A percentile compares a stretch with the other conserved stretches of the same genome.
phyloP scores from a whole-genome alignment of 495 filamentous ascomycete genomes.

The Mycothermus thermophilus region DNA sequence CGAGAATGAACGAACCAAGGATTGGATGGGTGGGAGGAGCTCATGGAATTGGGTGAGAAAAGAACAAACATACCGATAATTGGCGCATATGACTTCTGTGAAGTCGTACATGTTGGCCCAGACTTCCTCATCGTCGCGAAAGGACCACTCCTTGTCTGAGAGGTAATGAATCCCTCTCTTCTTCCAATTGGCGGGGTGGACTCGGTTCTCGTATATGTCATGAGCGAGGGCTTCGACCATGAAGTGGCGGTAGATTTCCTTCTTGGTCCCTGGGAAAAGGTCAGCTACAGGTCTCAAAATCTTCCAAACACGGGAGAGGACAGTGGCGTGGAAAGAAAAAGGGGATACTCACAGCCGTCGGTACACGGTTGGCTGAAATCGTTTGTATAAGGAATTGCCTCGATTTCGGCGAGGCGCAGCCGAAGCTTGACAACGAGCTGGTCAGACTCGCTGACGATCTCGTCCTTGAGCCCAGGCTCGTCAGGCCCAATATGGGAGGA shows the following conservation, averaged over 20 bases:
- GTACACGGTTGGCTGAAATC: not conserved
- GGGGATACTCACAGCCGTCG: not conserved
- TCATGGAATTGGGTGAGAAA: too few relatives aligned
- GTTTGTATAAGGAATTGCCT: too few relatives aligned
- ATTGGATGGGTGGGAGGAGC: too few relatives aligned
- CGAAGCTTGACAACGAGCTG: not conserved
- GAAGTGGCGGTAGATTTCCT: not conserved
- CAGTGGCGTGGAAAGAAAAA: too few relatives aligned
- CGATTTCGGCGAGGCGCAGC: not conserved
- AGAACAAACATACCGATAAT: constrained; percentile 2
- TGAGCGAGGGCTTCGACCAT: not conserved
- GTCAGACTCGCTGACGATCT: not conserved
- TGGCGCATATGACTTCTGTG: constrained; percentile 3
- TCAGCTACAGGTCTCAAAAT: too few relatives aligned
- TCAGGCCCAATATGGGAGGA: too few relatives aligned
- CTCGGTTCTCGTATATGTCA: too few relatives aligned
- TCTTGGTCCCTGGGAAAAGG: not conserved
- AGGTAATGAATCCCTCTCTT: not conserved
- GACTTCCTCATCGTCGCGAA: not conserved
- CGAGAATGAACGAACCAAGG: too few relatives aligned
- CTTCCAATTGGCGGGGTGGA: not conserved
- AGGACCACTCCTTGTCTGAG: not conserved
- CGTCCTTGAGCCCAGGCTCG: not conserved
- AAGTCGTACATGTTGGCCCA: constrained; percentile 7
- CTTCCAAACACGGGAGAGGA: too few relatives aligned